Evolutionary conservation across 768 basidiomycete species (phyloP).

Genomic region (Hygrophoropsis aurantiaca): DNA sequence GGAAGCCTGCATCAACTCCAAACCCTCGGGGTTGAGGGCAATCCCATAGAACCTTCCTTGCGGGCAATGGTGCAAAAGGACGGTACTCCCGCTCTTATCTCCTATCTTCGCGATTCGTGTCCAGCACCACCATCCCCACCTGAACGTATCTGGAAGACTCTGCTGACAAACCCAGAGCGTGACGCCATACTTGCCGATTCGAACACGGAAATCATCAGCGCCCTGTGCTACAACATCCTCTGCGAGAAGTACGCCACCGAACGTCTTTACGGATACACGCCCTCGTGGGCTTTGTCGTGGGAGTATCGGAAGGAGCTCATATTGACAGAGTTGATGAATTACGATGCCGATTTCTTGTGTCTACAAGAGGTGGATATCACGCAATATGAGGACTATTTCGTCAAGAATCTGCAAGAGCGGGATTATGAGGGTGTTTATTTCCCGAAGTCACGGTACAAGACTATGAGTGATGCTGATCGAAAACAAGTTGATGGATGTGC

Average conservation of each 20-base stretch:
- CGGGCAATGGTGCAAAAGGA: slow-evolving; percentile 89
- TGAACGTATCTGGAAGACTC: slow-evolving; percentile 71
- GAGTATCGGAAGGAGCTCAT: slow-evolving; percentile 89
- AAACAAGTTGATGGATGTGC: slow-evolving; percentile 95
- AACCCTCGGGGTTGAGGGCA: slow-evolving; percentile 95
- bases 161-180: slow-evolving; percentile 57
- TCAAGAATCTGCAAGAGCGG: slow-evolving; percentile 63
- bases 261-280: slow-evolving; percentile 92
- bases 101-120: slow-evolving; percentile 91
- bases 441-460: slow-evolving; percentile 91
- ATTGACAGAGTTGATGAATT: slow-evolving; percentile 76
- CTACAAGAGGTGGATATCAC: slow-evolving; percentile 93
- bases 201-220: slow-evolving; percentile 71
- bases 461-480: slow-evolving; percentile 85
- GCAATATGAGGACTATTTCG: slow-evolving; percentile 91
- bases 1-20: slow-evolving; percentile 91
- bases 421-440: slow-evolving; percentile 92
- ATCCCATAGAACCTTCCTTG: slow-evolving; percentile 78
- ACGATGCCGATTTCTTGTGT: slow-evolving; percentile 88
- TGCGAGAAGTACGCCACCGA: slow-evolving; percentile 90
- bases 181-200: slow-evolving; percentile 63
- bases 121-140: slow-evolving; percentile 81
- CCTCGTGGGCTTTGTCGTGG: slow-evolving; percentile 96
- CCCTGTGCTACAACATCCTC: slow-evolving; percentile 92
- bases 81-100: slow-evolving; percentile 86